Conservation (phyloP, 805 yeast genomes). For the Cyberlindnera petersonii region DNA sequence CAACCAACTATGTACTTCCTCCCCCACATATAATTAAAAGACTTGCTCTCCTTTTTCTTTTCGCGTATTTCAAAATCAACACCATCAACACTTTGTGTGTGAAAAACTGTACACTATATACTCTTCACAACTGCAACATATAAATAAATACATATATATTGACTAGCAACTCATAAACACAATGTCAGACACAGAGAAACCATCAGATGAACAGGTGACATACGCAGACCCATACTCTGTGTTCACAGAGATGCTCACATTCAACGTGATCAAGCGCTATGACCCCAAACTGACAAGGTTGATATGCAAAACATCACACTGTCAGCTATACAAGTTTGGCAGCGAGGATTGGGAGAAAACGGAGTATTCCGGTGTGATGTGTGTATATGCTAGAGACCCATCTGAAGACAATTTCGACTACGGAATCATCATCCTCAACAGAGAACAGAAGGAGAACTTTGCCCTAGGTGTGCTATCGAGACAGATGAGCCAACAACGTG, state of each 20-base stretch:
- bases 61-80: too few species aligned
- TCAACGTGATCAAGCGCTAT: slow-evolving; percentile 72
- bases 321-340: slow-evolving; percentile 61
- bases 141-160: too few species aligned
- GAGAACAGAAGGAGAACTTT: slow-evolving; percentile 66
- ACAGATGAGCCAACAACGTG: slow-evolving; percentile 37
- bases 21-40: too few species aligned
- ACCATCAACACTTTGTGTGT: too few species aligned
- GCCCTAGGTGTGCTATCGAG: slow-evolving; percentile 65
- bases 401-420: slow-evolving; percentile 46
- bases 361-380: slow-evolving; percentile 67
- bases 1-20: too few species aligned
- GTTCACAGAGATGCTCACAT: slow-evolving; percentile 64
- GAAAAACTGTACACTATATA: too few species aligned
- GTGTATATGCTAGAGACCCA: slow-evolving; percentile 53
- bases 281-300: slow-evolving; percentile 70
- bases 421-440: slow-evolving; percentile 67
- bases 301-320: slow-evolving; percentile 64
- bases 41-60: too few species aligned
- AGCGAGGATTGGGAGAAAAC: slow-evolving; percentile 65
- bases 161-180: too few species aligned
- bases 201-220: slow-evolving; percentile 6
- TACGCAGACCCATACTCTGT: slow-evolving; percentile 36
- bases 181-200: background rate
- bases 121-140: too few species aligned